Base-by-base conservation (phyloP, 106 monocot genomes). In the Acorus gramineus region DNA sequence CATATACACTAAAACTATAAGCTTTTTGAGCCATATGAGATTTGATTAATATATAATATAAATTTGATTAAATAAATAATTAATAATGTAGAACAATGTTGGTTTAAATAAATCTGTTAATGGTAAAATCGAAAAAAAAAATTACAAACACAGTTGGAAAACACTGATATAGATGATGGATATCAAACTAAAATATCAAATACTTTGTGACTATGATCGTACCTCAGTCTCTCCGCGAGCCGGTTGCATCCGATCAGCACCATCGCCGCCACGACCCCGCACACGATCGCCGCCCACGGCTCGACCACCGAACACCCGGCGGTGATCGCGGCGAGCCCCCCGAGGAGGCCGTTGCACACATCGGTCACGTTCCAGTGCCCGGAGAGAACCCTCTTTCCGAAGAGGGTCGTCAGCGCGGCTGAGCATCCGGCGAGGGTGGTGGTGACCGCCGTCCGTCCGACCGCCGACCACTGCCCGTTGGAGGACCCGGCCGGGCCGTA, bases 321-420 rank as follows among this genome's bases (percentile, higher is more conserved):
- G 8, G 72, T 72, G 48, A 72, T 72, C 42, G 74, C 74, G 7
- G 61, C 74, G 61, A 74, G 66, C 11, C 67, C 74, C 3, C 66
- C 74, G 3, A 74, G 66, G 5, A 74, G 60, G 2, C 74, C 74
- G 53, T 72, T 72, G 64, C 72, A 72, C 8, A 72, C 72, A 54
- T 72, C 63, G 55, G 56, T 56, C 8, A 72, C 74, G 53, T 67
- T 67, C 74, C 74, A 74, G 55, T 74, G 60, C 2, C 61, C 74
- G 11, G 60, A 52, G 4, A 67, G 8, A 1, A 67, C 9, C 9
- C 74, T 52, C 53, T 67, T 66, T 8, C 53, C 74, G 44, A 66
- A 74, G n/a, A 72, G 63, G 4, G 72, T 64, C 14, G 64, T 72
- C 4, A 72, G 46, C 5, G 72, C 72, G 3, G 72, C 72, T 11